Base-by-base conservation (phyloP, 352 stramenopile species). In the Phytophthora nicotianae region DNA sequence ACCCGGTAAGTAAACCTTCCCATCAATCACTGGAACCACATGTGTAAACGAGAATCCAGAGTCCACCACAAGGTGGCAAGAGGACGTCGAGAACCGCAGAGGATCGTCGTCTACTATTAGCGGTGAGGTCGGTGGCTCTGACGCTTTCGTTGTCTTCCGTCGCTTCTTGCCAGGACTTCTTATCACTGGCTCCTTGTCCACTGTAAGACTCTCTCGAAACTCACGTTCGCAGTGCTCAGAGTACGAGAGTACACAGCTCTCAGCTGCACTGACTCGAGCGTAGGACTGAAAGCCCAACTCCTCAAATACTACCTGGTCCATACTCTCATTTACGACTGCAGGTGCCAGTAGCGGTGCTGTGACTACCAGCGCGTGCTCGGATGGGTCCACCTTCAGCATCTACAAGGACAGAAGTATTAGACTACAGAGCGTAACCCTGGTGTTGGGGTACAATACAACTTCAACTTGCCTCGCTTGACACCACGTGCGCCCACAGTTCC, bases 11-110 rank as follows among this genome's bases (percentile, higher is more conserved):
- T 65, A 87, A 53, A 71, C 80, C 14, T 72, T 72, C 3, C 80
- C 79, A 40, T 93, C 61, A 54, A 97, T 79, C n/a, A 98, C 80
- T 2, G 96, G 95, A 10, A 98, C 77, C 50, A 99, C 75, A 50
- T 98, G 88, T 23, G 92, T 98, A 56, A 98, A 98, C 9, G 92
- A 98, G 63, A 97, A 99, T 9, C 97, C 97, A 3, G 90, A 87
- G 81, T 99, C 97, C 24, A 99, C 84, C 0, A 98, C 89, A 43
- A 90, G 50, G 41, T 90, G 75, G 20, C 74, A 90, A 7, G 76
- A 85, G 7, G 82, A 88, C 20, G 57, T 60, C 17, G 75, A 77
- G 42, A 91, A 89, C 20, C 68, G 47, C 1, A 74, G 43, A 26
- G 55, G 29, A 29, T 72, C 62, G 42, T 68, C 41, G 1, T 70